Evolutionary conservation across 106 monocot genomes (phyloP).

Genomic region (Gastrodia elata): DNA sequence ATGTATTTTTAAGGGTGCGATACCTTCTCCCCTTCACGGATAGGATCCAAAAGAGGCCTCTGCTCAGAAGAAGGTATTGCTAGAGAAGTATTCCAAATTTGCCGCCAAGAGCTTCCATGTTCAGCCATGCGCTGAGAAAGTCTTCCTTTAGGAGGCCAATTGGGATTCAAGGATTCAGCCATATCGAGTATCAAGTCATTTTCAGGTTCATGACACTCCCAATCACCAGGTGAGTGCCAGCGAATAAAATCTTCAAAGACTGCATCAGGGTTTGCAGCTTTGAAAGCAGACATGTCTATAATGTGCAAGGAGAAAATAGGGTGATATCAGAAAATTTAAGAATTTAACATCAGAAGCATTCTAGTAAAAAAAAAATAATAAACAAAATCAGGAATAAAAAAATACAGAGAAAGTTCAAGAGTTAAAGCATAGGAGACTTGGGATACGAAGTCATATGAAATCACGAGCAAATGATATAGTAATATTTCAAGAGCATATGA

Average conservation of each 20-base stretch:
- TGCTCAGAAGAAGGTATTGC: constrained; percentile 62
- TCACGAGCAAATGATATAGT: too few species aligned
- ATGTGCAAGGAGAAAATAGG: background rate
- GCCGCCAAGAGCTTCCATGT: constrained; percentile 69
- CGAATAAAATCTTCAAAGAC: constrained; percentile 99
- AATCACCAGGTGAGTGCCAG: constrained; percentile 95
- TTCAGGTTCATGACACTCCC: constrained; percentile 55
- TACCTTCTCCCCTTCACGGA: constrained; percentile 94
- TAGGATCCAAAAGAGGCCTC: constrained; percentile 81
- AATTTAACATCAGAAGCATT: background rate
- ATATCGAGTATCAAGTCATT: constrained; percentile 9
- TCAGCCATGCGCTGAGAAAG: constrained; percentile 93
- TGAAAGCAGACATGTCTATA: constrained; percentile 97
- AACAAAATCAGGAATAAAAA: background rate
- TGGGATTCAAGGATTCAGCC: background rate
- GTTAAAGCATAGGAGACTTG: too few species aligned
- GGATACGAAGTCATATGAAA: too few species aligned
- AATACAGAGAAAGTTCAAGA: background rate
- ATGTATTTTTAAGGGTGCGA: background rate
- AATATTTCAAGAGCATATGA: too few species aligned
- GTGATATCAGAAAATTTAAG: background rate
- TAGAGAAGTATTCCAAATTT: constrained; percentile 85
- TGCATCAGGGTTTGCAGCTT: constrained; percentile 96
- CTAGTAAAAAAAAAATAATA: background rate
- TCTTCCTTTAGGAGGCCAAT: constrained; percentile 81